These are phyloP conservation scores for Pythium monospermum DNA, from an alignment of 352 stramenopile genomes.

Conservation along the genomic window DNA sequence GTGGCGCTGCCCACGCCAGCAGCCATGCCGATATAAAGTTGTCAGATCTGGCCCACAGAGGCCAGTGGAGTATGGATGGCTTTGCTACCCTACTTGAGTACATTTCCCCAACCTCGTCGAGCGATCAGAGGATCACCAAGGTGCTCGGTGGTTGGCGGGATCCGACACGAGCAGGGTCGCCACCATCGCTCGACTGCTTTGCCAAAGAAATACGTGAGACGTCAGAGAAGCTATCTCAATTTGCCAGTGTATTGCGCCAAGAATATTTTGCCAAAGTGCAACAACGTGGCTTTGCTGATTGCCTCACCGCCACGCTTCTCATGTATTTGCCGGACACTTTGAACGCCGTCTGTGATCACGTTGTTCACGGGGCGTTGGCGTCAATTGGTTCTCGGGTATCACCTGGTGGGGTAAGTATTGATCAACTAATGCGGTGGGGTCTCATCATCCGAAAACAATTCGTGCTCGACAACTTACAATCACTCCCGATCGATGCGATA, in stretches of 20 bases:
- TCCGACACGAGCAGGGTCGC: constrained; percentile 3
- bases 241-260: background rate
- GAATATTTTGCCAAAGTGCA: background rate
- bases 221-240: background rate
- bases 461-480: background rate
- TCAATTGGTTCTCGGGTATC: too few relatives aligned
- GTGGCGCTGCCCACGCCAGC: constrained; percentile 5
- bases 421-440: constrained; percentile 1
- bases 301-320: background rate
- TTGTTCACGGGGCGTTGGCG: background rate
- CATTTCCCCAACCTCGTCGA: constrained; percentile 13
- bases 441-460: background rate
- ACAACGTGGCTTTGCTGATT: constrained; percentile 2
- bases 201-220: background rate
- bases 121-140: constrained; percentile 18
- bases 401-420: background rate
- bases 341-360: background rate
- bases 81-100: constrained; percentile 21
- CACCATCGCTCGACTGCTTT: constrained; percentile 10
- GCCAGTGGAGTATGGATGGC: constrained; percentile 17
- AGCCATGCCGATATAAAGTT: constrained; percentile 12
- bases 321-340: background rate
- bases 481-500: background rate
- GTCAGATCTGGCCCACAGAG: constrained; percentile 16
- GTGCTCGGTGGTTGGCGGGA: constrained; percentile 12